Conservation (phyloP, 257 asterid genomes). For the Nicotiana noctiflora region DNA sequence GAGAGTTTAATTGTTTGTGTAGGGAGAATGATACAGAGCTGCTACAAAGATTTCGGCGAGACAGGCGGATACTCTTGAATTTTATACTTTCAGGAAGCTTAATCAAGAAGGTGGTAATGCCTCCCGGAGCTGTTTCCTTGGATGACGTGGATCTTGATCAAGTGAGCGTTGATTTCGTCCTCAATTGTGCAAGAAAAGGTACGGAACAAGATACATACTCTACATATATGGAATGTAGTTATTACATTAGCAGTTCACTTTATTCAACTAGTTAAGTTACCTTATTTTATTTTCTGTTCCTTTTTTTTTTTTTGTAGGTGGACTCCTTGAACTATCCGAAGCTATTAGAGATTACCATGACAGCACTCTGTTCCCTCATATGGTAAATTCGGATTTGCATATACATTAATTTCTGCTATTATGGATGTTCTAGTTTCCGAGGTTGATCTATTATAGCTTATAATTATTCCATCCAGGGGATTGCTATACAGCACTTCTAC, state of each 20-base stretch:
- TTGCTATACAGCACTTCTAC: neutral
- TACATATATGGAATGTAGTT: neutral
- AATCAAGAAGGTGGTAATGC: conserved; percentile 91
- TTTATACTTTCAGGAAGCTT: conserved; percentile 82
- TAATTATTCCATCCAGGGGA: neutral
- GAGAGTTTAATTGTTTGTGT: neutral
- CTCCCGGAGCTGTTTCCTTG: conserved; percentile 94
- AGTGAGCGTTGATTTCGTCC: conserved; percentile 86
- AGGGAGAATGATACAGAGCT: conserved; percentile 76
- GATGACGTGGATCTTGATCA: conserved; percentile 99
- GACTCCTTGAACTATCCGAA: conserved; percentile 85
- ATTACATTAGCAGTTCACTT: conserved; percentile 9
- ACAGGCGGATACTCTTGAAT: conserved; percentile 70
- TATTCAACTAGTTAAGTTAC: neutral
- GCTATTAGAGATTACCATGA: conserved; percentile 94
- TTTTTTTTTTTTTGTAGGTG: conserved; percentile 40
- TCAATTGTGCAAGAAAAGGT: conserved; percentile 92
- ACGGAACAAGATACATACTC: neutral
- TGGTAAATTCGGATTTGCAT: conserved; percentile 43
- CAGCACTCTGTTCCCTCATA: conserved; percentile 64
- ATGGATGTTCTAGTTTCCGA: neutral
- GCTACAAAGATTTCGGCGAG: conserved; percentile 84
- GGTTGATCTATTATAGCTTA: neutral
- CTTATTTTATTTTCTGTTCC: neutral
- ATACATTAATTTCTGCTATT: neutral